Evolutionary conservation across 1,284 basidiomycete species (phyloP).

Genomic region (Spongiforma sp.): DNA sequence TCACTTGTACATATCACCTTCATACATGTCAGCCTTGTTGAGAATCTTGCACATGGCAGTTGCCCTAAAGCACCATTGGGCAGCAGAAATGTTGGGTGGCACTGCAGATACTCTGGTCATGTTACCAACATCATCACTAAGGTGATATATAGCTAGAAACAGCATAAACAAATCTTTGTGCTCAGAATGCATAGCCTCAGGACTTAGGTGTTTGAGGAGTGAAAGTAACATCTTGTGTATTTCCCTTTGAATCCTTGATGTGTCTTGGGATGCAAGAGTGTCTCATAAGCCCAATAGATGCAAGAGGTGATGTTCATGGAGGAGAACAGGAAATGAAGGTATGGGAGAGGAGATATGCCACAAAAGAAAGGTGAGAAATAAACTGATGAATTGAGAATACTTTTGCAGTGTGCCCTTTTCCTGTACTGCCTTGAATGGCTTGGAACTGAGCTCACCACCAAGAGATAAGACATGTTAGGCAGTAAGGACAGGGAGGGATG

Average conservation of each 20-base stretch:
- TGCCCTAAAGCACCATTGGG: constrained; percentile 6
- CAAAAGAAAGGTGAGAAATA: constrained; percentile 11
- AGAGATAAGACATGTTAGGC: neutral
- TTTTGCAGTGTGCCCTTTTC: neutral
- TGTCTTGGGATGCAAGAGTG: neutral
- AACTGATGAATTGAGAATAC: neutral
- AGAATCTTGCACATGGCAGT: neutral
- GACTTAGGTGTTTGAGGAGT: neutral
- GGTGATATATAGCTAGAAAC: constrained; percentile 4
- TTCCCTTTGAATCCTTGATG: neutral
- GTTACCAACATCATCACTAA: constrained; percentile 4
- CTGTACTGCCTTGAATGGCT: constrained; percentile 1
- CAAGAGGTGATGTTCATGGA: neutral
- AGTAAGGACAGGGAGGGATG: constrained; percentile 1
- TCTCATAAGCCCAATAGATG: neutral
- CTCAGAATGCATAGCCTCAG: neutral
- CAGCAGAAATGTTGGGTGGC: neutral
- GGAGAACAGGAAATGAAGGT: neutral
- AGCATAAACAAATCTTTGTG: constrained; percentile 1
- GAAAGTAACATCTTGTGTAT: neutral
- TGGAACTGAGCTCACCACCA: neutral
- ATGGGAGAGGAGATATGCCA: neutral
- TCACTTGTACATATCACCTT: neutral
- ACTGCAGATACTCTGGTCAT: neutral
- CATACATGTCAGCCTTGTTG: neutral